Conservation (phyloP, 169 alveolate genomes). For the Neospora caninum region DNA sequence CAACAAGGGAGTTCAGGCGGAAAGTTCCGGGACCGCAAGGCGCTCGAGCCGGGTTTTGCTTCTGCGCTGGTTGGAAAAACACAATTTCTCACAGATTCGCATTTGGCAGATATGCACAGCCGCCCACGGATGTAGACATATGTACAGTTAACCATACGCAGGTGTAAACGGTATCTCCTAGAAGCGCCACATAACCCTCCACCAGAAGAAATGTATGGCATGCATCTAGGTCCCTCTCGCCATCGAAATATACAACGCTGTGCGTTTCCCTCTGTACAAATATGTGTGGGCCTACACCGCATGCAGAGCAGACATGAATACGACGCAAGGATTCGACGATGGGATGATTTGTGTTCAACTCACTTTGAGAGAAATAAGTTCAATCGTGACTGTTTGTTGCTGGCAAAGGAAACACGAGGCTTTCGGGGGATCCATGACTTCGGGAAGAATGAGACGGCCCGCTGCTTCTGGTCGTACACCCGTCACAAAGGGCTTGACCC, state of each 20-base stretch:
- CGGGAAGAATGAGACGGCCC: conserved; percentile 38
- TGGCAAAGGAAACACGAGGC: conserved; percentile 30
- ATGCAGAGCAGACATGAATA: background rate
- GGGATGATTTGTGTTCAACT: background rate
- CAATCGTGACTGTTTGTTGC: conserved; percentile 18
- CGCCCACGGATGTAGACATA: too few species aligned
- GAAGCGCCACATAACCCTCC: too few species aligned
- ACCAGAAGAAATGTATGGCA: too few species aligned
- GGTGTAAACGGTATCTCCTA: too few species aligned
- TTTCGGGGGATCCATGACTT: conserved; percentile 13
- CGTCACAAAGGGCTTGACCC: conserved; percentile 54
- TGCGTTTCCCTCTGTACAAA: background rate
- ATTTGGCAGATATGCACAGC: too few species aligned
- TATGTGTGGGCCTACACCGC: background rate
- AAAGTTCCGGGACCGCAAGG: too few species aligned
- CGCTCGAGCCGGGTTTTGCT: too few species aligned
- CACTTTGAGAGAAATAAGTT: background rate
- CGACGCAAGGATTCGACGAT: background rate
- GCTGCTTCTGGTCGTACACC: background rate
- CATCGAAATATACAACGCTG: background rate
- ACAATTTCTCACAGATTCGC: too few species aligned
- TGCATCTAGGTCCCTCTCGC: background rate
- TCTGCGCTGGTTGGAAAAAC: too few species aligned
- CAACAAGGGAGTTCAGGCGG: too few species aligned
- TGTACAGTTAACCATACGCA: too few species aligned